These are phyloP conservation scores for Passalora sequoiae DNA, from an alignment of 2,329 filamentous ascomycete species.

Conservation along the genomic window DNA sequence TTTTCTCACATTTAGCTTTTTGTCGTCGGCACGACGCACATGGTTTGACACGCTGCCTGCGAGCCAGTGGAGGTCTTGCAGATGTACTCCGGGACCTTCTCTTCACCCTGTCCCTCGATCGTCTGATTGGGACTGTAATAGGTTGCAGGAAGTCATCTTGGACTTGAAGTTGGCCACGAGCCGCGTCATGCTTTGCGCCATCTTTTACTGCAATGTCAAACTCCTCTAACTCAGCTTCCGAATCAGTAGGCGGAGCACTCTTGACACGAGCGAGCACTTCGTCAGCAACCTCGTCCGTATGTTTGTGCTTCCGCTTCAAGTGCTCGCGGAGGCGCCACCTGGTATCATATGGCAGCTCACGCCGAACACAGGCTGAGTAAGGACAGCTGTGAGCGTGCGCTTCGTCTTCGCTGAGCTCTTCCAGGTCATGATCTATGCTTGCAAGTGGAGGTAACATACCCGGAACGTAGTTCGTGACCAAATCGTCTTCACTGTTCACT, in stretches of 20 bases:
- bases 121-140: not conserved
- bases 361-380: slow-evolving; percentile 24
- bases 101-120: not conserved
- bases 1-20: too few relatives aligned
- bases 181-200: not conserved
- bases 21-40: too few relatives aligned
- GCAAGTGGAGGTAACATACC: slow-evolving; percentile 30
- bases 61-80: too few relatives aligned
- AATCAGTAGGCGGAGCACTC: not conserved
- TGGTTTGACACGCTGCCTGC: too few relatives aligned
- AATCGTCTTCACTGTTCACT: slow-evolving; percentile 7
- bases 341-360: slow-evolving; percentile 23
- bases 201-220: not conserved
- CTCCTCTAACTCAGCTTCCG: not conserved
- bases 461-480: slow-evolving; percentile 36
- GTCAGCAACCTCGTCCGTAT: slow-evolving; percentile 11
- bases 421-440: not conserved
- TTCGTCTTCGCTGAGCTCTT: not conserved
- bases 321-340: slow-evolving; percentile 33
- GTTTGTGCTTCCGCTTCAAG: slow-evolving; percentile 29
- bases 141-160: not conserved
- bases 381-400: slow-evolving; percentile 21
- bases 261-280: not conserved
- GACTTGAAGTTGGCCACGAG: not conserved
- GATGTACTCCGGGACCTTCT: not conserved